Base-by-base conservation (phyloP, 805 yeast genomes). In the Saccharomycopsis sp. region DNA sequence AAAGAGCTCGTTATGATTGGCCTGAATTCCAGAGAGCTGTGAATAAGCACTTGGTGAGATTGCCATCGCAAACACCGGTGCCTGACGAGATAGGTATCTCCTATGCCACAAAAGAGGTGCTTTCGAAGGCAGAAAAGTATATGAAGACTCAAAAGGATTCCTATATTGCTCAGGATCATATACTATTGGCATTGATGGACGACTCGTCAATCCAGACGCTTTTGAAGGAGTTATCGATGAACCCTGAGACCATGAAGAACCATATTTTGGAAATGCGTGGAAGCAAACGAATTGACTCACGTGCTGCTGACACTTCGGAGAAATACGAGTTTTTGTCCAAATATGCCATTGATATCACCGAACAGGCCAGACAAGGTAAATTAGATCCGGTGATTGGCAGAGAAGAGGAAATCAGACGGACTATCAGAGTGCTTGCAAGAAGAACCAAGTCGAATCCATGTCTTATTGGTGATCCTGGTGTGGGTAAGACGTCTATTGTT, bases 341-440 rank as follows among this genome's bases (percentile, higher is more conserved):
- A 70, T 94, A 94, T 72, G 97, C 98, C 60, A 82, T 87, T 64
- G 97, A 94, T 72, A 81, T 94, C 78, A 94, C 99, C 1, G 96
- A 89, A 67, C 84, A 83, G 71, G 99, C 99, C 9, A 79, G 96
- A 64, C 85, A 87, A 69, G 99, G 99, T 69, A 90, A 89, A 70
- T 84, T 94, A 60, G 99, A 94, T 73, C 99, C 99, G 2, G 99
- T 94, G 51, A 94, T 94, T 69, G 99, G 99, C 58, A 87, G 99
- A 76, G 99, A 94, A 72, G 99, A 94, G 73, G 99, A 94, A 75
- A 94, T 94, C 65, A 83, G 98, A 75, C 81, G 97, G 64, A 89
- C 97, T 35, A 93, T 94, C 60, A 82, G 98, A 62, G 97, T 94
- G 2, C 78, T 94, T 61, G 92, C 99, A n/a, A 86, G 99, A 76